phyloP scores from a whole-genome alignment of 1,284 basidiomycete genomes.

The Sanghuangporus weigelae region DNA sequence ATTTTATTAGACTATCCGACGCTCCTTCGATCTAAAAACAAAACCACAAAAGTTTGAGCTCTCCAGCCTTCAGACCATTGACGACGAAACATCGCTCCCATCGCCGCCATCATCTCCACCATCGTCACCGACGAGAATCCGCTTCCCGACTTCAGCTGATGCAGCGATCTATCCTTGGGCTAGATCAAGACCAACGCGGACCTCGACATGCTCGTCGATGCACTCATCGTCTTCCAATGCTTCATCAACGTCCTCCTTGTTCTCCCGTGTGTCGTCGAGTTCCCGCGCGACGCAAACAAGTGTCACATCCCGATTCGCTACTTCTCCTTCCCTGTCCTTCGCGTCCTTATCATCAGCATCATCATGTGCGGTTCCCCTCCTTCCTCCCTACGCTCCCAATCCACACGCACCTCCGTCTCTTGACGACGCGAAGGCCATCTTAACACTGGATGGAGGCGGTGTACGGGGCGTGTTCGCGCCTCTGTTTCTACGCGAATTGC shows the following conservation, averaged over 20 bases:
- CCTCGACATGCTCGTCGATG: constrained; percentile 4
- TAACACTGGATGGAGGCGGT: constrained; percentile 16
- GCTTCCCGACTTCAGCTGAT: not conserved
- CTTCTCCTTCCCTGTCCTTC: constrained; percentile 5
- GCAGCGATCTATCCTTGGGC: not conserved
- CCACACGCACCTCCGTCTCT: constrained; percentile 1
- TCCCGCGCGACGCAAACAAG: not conserved
- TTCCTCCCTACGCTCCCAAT: constrained; percentile 14
- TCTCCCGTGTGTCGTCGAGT: not conserved
- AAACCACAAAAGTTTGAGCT: not conserved
- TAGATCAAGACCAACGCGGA: not conserved
- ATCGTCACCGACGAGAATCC: not conserved
- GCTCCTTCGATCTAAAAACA: no score
- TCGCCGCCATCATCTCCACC: not conserved
- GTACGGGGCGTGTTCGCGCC: constrained; percentile 16
- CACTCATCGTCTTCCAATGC: not conserved
- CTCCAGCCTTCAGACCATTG: not conserved
- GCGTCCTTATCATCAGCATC: not conserved
- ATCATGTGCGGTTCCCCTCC: constrained; percentile 7
- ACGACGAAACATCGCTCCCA: not conserved
- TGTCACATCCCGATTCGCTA: not conserved
- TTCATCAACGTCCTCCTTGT: not conserved
- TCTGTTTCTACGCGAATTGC: constrained; percentile 12
- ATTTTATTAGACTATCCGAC: no score
- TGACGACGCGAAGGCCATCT: constrained; percentile 8